Evolutionary conservation across 441 rosid species (phyloP), one percentile per base, ranked within the genome.

Genomic region (Syzygium malaccense): DNA sequence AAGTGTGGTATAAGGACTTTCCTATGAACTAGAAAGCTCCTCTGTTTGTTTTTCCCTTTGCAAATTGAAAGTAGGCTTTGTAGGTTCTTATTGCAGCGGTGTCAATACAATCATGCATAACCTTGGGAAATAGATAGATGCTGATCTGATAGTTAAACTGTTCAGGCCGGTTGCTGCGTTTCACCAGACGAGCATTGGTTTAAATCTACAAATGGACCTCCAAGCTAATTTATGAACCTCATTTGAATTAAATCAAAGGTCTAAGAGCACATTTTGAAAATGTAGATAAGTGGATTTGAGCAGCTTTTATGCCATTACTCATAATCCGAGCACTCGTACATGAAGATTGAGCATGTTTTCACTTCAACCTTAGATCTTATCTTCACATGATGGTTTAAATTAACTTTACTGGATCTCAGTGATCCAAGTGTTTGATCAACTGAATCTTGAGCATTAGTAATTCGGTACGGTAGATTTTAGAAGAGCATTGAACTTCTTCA

Each of bases 1-100:
- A 91, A 98, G 99, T 88, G 98, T 96, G 98, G 99, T 98, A 96
- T 53, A 91, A 87, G 20, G 55, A 10, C 32, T 55, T 79, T 37
- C 54, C 26, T 48, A 45, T 20, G 25, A 85, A 8, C 55, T 88
- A 2, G 8, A 8, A 9, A 26, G 18, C 10, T 85, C 83, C 23
- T 85, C 83, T 11, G 51, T 28, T 1, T 45, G 75, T 26, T 88
- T 75, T 75, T 32, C 85, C 55, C 53, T 89, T 86, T 78, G 86
- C 88, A 84, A 89, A 75, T 75, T 23, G 5, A 11, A 6, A 41
- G 83, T 37, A 41, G 83, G n/a, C 18, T 37, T 7, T 23, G 0
- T 37, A 75, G 51, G 51, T 75, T 75, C 83, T 6, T 75, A 41
- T 26, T 41, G n/a, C 83, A 37, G 18, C n/a, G 13, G 51, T 75